A percentile compares a stretch with the other conserved stretches of the same genome.
Evolutionary conservation across 192 early-diverging fungal genomes (phyloP).

Genomic region (Haplosporangium gracile): DNA sequence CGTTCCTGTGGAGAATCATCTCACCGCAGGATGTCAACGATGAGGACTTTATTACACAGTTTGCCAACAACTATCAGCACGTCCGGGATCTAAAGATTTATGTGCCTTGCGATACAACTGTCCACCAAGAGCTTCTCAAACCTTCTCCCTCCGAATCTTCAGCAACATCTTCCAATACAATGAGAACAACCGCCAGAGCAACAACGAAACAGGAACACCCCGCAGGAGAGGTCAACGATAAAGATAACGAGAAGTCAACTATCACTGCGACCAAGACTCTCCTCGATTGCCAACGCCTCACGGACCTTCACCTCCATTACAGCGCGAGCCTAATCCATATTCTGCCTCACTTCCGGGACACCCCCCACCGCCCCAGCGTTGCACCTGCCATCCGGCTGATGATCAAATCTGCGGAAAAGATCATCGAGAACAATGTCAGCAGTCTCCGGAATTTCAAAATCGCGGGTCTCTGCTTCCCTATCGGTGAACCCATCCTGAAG

Average conservation of each 20-base stretch:
- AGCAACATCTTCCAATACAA: not conserved
- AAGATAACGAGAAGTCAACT: not conserved
- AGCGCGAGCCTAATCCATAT: not conserved
- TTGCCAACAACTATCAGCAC: constrained; percentile 12
- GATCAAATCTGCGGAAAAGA: not conserved
- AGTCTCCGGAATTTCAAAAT: not conserved
- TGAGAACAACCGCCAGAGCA: not conserved
- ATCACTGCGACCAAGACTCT: not conserved
- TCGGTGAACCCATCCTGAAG: not conserved
- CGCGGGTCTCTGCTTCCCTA: not conserved
- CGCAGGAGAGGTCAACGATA: not conserved
- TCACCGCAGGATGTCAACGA: not conserved
- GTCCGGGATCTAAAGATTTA: not conserved
- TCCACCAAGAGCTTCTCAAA: not conserved
- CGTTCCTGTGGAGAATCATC: constrained; percentile 13
- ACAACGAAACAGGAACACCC: not conserved
- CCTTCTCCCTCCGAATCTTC: not conserved
- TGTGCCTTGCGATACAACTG: not conserved
- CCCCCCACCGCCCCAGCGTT: not conserved
- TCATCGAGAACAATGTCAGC: constrained; percentile 5
- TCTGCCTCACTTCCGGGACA: not conserved
- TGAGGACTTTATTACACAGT: not conserved
- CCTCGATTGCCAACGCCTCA: constrained; percentile 1
- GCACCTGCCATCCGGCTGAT: not conserved
- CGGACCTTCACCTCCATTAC: not conserved